Base-by-base conservation (phyloP, 73 alveolate species). In the Paramecium pentaurelia region DNA sequence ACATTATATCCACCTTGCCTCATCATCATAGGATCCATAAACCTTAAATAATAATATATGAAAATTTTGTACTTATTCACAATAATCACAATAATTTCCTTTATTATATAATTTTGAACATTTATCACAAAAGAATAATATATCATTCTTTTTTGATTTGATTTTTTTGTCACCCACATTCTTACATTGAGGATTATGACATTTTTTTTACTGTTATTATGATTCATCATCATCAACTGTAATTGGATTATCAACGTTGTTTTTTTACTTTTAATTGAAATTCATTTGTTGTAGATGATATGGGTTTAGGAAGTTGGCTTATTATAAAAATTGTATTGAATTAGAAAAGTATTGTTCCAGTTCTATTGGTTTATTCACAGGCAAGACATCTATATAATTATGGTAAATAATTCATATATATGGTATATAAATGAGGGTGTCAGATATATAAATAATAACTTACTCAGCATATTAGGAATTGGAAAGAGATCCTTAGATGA, bases 71-170 rank as follows among this genome's bases (percentile, higher is more conserved):
- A 73, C 91, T 47, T 80, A 44, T 47, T 80, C 91, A 47, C 91
- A 80, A 22, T 45, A 80, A 80, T 80, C 91, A 25, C 91, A 80
- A 49, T 20, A 80, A 27, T 80, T 80, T 80, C 91, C 91, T 80
- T 49, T 80, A 42, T 80, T 42, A 47, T 80, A 80, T 36, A 45
- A 80, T 80, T 47, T 80, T 0, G 73, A 40, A 27, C 91, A 80
- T 42, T 80, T 80, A 3, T 80, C 91, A 80, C 91, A 80, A 64
- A 80, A 49, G 58, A 18, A 49, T 34, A 80, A 27, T 16, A 20
- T 2, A 25, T 80, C 91, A 44, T 80, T 22, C 30, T 14, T 42
- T 47, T 80, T 80, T 44, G 91, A 45, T 32, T 80, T 80, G 11
- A 80, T 47, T 27, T 80, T 80, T 36, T 47, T 80, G 51, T 80